A percentile compares a stretch with the other conserved stretches of the same genome.
phyloP scores from a whole-genome alignment of 2,329 filamentous ascomycete species.

The Aspergillus bombycis region DNA sequence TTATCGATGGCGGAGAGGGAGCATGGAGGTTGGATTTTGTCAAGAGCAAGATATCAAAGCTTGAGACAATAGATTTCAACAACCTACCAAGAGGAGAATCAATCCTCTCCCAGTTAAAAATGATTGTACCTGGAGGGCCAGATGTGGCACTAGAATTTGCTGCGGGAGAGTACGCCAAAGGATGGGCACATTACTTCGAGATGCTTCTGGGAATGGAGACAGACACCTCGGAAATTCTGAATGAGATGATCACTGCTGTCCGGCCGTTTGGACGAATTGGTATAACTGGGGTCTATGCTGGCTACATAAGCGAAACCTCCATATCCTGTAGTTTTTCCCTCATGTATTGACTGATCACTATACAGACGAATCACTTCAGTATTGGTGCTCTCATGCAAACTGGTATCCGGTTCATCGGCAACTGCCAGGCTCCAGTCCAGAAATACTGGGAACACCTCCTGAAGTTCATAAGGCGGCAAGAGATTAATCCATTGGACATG shows the following conservation, averaged over 20 bases:
- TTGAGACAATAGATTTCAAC: conserved; percentile 71
- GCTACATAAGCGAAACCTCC: conserved; percentile 51
- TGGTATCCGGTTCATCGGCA: conserved; percentile 76
- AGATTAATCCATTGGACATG: conserved; percentile 79
- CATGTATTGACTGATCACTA: not conserved
- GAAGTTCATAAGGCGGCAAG: conserved; percentile 64
- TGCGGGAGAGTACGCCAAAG: conserved; percentile 65
- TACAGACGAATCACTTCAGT: conserved; percentile 77
- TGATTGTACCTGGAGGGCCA: conserved; percentile 72
- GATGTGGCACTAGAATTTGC: conserved; percentile 74
- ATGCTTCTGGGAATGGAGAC: conserved; percentile 72
- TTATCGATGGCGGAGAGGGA: conserved; percentile 72
- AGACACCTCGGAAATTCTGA: conserved; percentile 71
- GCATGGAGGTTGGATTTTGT: conserved; percentile 69
- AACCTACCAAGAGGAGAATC: conserved; percentile 64
- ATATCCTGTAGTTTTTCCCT: not conserved
- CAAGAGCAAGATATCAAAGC: conserved; percentile 64
- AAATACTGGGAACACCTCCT: conserved; percentile 83
- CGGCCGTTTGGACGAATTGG: conserved; percentile 67
- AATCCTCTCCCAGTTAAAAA: conserved; percentile 72
- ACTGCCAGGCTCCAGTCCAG: conserved; percentile 74
- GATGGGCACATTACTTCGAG: conserved; percentile 64
- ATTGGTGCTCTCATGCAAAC: conserved; percentile 84
- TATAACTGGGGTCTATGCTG: conserved; percentile 72
- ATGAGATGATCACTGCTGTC: conserved; percentile 58